phyloP scores from a whole-genome alignment of 768 basidiomycete genomes.

The Chiua virens region DNA sequence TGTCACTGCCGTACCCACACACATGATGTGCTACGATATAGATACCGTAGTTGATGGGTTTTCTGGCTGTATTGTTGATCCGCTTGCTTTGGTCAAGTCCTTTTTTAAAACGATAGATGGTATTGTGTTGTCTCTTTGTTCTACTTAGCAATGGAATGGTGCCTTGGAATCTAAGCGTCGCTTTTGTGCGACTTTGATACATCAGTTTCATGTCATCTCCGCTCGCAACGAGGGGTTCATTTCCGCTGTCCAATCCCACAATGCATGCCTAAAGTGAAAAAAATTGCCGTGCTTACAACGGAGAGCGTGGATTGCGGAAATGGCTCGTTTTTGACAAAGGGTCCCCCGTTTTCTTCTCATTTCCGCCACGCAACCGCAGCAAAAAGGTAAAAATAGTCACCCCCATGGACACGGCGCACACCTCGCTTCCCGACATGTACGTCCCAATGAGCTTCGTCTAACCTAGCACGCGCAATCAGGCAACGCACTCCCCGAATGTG shows the following conservation, averaged over 20 bases:
- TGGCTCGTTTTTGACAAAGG: neutral
- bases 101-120: constrained; percentile 19
- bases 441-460: neutral
- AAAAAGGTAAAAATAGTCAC: constrained; percentile 8
- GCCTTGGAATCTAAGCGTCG: too few relatives aligned
- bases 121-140: neutral
- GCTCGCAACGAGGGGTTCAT: constrained; percentile 5
- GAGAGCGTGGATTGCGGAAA: constrained; percentile 8
- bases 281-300: constrained; percentile 1
- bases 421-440: neutral
- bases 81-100: constrained; percentile 37
- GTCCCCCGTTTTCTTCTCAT: constrained; percentile 6
- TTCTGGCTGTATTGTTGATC: constrained; percentile 11
- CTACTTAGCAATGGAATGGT: constrained; percentile 8
- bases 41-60: constrained; percentile 32
- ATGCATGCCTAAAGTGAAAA: too few relatives aligned
- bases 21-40: constrained; percentile 23
- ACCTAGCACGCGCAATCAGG: neutral
- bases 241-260: neutral
- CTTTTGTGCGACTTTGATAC: too few relatives aligned
- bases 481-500: constrained; percentile 4
- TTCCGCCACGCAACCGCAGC: constrained; percentile 17
- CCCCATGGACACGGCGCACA: neutral
- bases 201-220: constrained; percentile 1
- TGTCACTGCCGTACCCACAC: constrained; percentile 16